Evolutionary conservation across 768 basidiomycete genomes (phyloP).

Genomic region (Termitomyces bulborhizus): DNA sequence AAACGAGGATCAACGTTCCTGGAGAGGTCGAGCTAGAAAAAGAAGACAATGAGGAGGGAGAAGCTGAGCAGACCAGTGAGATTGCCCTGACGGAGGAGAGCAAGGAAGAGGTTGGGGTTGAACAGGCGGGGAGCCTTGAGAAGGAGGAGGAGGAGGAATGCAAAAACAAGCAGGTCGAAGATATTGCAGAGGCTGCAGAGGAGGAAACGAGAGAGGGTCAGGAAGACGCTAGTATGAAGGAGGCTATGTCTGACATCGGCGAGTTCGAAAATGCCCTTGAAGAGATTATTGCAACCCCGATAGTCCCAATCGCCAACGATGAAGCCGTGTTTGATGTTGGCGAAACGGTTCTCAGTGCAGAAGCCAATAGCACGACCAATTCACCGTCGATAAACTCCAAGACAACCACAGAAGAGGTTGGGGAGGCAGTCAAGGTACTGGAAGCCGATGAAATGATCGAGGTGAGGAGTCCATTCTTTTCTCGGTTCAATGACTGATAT

Average conservation of each 20-base stretch:
- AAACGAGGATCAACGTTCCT: neutral
- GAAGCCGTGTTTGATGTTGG: neutral
- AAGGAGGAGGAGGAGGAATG: neutral
- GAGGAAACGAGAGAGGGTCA: neutral
- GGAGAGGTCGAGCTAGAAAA: neutral
- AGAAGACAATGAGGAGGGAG: neutral
- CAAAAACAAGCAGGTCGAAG: neutral
- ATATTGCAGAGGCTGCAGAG: neutral
- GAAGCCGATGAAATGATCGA: neutral
- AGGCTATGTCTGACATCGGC: neutral
- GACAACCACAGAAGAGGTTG: too few species aligned
- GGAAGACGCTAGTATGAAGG: neutral
- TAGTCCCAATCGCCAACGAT: neutral
- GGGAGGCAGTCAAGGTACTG: neutral
- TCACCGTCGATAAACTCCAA: neutral
- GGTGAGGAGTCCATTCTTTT: neutral
- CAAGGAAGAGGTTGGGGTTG: neutral
- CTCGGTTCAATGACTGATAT: neutral
- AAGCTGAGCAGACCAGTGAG: neutral
- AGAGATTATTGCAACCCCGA: neutral
- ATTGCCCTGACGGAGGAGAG: neutral
- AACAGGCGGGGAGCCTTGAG: neutral
- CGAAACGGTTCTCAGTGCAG: neutral
- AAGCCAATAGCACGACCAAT: neutral
- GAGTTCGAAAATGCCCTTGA: neutral